Base-by-base conservation (phyloP, 306 rosid species). In the Prunus mume region DNA sequence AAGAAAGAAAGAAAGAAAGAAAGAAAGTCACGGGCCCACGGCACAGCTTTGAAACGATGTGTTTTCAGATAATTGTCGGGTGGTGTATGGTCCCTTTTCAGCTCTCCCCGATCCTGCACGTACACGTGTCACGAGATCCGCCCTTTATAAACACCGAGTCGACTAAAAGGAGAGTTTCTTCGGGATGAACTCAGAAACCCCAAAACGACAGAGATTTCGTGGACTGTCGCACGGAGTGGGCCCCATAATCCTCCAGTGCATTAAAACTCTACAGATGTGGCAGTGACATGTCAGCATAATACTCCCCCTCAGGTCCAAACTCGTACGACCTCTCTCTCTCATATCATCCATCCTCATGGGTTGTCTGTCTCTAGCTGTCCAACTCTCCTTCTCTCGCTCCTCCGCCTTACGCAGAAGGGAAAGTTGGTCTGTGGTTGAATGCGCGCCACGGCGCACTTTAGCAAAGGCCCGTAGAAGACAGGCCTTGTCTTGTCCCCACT, bases 141-240 rank as follows among this genome's bases (percentile, higher is more conserved):
- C 6, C 2, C 11, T 43, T 5, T 14, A 14, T 1, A 55, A 8
- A 30, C 6, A 32, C 38, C 34, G 43, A 62, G n/a, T 27, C 67
- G 17, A 28, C 67, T 62, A 9, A 2, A 2, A 50, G 8, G 25
- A 3, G 71, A n/a, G 54, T 66, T 12, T 19, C 25, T 11, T 60
- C 8, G 2, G 5, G 12, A 47, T 47, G 51, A 62, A 10, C 47
- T 34, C 47, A 34, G 19, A 38, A 38, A 38, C 43, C 43, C 22
- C 49, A 32, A 32, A 77, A 79, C 84, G 92, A 80, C 88, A 84
- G 77, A 86, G 90, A 86, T 88, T 38, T 81, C 88, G 85, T 57
- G 69, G 83, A 55, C 79, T 74, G 74, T 65, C 72, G 78, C 80
- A 28, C 27, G 6, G 24, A 74, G 79, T 76, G 84, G 91, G 9